A percentile compares a stretch with the other conserved stretches of the same genome.
Evolutionary conservation across 2,329 filamentous ascomycete species (phyloP).

Genomic region (Rhytidhysteron rufulum): DNA sequence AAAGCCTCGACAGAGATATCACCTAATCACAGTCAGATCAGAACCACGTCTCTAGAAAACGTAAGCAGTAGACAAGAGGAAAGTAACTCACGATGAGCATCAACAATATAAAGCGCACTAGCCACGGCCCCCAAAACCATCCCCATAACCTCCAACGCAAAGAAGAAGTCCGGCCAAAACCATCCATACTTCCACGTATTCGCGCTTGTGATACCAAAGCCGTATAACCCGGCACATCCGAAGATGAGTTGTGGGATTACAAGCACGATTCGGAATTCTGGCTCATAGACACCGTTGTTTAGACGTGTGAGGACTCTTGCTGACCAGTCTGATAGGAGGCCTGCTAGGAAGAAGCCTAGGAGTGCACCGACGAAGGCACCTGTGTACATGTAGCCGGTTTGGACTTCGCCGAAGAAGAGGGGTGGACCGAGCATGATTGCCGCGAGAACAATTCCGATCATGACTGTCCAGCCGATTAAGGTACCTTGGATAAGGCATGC

Average conservation of each 20-base stretch:
- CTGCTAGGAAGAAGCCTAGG: constrained; percentile 71
- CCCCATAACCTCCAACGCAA: constrained; percentile 76
- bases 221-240: constrained; percentile 74
- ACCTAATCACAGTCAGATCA: constrained; percentile 41
- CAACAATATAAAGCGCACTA: constrained; percentile 82
- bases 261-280: constrained; percentile 82
- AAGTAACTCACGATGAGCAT: constrained; percentile 67
- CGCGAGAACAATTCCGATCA: constrained; percentile 76
- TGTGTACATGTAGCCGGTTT: constrained; percentile 74
- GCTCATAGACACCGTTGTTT: constrained; percentile 83
- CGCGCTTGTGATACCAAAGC: constrained; percentile 72
- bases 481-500: constrained; percentile 77
- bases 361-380: constrained; percentile 82
- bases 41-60: neutral
- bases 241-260: constrained; percentile 78
- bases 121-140: constrained; percentile 92
- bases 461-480: constrained; percentile 92
- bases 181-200: constrained; percentile 63
- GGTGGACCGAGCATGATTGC: constrained; percentile 77
- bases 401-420: constrained; percentile 74
- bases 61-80: neutral
- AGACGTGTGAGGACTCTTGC: constrained; percentile 66
- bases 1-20: constrained; percentile 84
- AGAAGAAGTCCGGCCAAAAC: constrained; percentile 74
- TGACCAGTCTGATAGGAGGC: constrained; percentile 68